phyloP scores from a whole-genome alignment of 768 basidiomycete species.

The Lepiota subincarnata region DNA sequence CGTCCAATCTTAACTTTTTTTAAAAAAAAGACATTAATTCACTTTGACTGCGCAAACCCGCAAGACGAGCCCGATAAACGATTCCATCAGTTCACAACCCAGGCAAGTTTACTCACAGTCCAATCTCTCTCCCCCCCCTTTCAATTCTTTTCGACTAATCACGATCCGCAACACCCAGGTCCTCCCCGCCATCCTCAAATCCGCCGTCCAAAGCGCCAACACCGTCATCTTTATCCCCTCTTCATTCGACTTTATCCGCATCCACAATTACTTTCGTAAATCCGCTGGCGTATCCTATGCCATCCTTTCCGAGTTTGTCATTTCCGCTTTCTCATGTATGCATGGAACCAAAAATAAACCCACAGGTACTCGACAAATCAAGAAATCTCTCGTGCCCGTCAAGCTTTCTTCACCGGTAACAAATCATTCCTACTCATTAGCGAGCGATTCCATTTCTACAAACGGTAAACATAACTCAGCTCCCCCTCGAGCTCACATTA shows the following conservation, averaged over 20 bases:
- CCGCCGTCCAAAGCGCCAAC: conserved; percentile 88
- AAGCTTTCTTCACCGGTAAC: conserved; percentile 86
- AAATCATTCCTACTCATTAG: conserved; percentile 86
- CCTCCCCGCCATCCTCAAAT: conserved; percentile 79
- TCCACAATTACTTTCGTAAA: conserved; percentile 84
- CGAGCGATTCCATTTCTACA: conserved; percentile 98
- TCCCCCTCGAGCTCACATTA: neutral
- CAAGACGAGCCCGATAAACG: conserved; percentile 84
- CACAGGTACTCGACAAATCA: conserved; percentile 86
- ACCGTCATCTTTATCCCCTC: conserved; percentile 90
- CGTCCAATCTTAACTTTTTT: neutral
- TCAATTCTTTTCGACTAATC: too few relatives aligned
- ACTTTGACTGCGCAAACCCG: conserved; percentile 67
- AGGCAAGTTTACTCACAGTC: conserved; percentile 38
- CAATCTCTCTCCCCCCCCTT: too few relatives aligned
- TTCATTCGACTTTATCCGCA: conserved; percentile 92
- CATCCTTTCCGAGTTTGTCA: conserved; percentile 82
- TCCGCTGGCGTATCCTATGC: conserved; percentile 65
- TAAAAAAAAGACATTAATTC: conserved; percentile 54
- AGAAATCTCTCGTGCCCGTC: conserved; percentile 91
- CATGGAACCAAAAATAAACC: neutral
- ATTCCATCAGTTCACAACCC: conserved; percentile 82
- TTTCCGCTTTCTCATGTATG: too few relatives aligned
- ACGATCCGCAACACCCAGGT: too few relatives aligned
- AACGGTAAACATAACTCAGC: too few relatives aligned